These are phyloP conservation scores for Macrolepiota albuminosa DNA, from an alignment of 768 basidiomycete species.

Conservation along the genomic window DNA sequence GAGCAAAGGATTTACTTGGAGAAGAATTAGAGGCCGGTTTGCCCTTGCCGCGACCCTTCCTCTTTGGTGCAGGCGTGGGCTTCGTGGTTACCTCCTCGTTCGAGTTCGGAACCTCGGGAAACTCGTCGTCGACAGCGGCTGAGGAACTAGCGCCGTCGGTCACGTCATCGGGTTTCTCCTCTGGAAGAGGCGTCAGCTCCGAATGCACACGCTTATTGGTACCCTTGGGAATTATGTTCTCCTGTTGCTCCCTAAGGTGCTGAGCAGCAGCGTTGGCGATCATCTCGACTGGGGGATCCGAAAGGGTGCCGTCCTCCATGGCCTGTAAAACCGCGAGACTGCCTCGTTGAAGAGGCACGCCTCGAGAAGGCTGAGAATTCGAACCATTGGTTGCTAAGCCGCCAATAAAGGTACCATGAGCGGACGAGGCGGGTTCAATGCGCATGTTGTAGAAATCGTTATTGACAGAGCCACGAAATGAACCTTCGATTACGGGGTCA, in stretches of 20 bases:
- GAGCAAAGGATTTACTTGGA: slow-evolving; percentile 5
- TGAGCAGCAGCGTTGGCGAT: slow-evolving; percentile 33
- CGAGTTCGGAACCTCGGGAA: not conserved
- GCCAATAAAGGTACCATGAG: slow-evolving; percentile 9
- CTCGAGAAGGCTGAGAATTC: slow-evolving; percentile 21
- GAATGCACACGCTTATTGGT: slow-evolving; percentile 37
- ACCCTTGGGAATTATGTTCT: slow-evolving; percentile 19
- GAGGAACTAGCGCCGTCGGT: slow-evolving; percentile 10
- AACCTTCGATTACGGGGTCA: slow-evolving; percentile 5
- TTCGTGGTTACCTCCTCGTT: slow-evolving; percentile 3
- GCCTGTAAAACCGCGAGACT: slow-evolving; percentile 44
- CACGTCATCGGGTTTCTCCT: slow-evolving; percentile 22
- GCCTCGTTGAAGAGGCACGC: slow-evolving; percentile 42
- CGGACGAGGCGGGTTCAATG: slow-evolving; percentile 18
- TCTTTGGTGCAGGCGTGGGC: not conserved
- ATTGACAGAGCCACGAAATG: slow-evolving; percentile 22
- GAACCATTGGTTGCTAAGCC: slow-evolving; percentile 9
- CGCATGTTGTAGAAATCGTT: slow-evolving; percentile 27
- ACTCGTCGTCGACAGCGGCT: not conserved
- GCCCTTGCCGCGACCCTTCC: slow-evolving; percentile 13
- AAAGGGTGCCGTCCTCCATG: slow-evolving; percentile 36
- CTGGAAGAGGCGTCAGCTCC: slow-evolving; percentile 40
- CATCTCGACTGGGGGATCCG: slow-evolving; percentile 58
- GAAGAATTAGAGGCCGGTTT: slow-evolving; percentile 6
- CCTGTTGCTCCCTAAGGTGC: slow-evolving; percentile 15